phyloP scores from a whole-genome alignment of 2,329 filamentous ascomycete species.

The Basipetospora chlamydospora region DNA sequence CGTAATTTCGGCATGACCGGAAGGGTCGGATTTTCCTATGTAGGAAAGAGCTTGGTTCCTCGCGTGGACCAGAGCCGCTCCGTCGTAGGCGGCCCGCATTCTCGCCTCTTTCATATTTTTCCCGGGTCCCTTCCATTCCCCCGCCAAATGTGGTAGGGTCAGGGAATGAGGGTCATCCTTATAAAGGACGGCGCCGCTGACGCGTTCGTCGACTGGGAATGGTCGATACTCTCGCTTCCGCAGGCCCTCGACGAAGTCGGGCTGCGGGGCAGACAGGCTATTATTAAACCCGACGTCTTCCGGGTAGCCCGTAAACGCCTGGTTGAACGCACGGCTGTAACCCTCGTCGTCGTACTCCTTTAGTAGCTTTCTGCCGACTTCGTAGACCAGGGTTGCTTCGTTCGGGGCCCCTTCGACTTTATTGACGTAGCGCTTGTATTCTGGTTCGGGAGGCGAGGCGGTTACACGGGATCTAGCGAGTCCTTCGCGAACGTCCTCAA shows the following conservation, averaged over 20 bases:
- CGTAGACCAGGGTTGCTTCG: no score
- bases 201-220: conserved; percentile 7
- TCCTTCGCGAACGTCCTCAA: no score
- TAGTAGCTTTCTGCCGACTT: no score
- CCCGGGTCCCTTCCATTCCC: conserved; percentile 11
- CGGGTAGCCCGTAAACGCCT: conserved; percentile 11
- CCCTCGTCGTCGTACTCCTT: no score
- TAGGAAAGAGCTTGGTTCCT: conserved; percentile 14
- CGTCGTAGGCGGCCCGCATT: conserved; percentile 12
- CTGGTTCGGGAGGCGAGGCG: no score
- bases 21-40: conserved; percentile 8
- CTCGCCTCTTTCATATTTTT: conserved; percentile 9
- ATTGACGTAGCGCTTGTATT: no score
- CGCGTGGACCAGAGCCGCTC: conserved; percentile 14
- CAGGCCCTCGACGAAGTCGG: conserved; percentile 15
- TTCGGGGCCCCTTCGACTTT: no score
- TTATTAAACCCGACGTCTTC: conserved; percentile 15
- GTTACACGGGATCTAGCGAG: no score
- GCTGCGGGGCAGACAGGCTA: conserved; percentile 13
- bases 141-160: conserved; percentile 14
- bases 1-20: conserved; percentile 11
- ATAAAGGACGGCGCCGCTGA: conserved; percentile 10
- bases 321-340: conserved; percentile 7
- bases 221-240: conserved; percentile 3
- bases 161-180: conserved; percentile 10